Base-by-base conservation (phyloP, 129 eudicot genomes). In the Flaveria ramosissima region DNA sequence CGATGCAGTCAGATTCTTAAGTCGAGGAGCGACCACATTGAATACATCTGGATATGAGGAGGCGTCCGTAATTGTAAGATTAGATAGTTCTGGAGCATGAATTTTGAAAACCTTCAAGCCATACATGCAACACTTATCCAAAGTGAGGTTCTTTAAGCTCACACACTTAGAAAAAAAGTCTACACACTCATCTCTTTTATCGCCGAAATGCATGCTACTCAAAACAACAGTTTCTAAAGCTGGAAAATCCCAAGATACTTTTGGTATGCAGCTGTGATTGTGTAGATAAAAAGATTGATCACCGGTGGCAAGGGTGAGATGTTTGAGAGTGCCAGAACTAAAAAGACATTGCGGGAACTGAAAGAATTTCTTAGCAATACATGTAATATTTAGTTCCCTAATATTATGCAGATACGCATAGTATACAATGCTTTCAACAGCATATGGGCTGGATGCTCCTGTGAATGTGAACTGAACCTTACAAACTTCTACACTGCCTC, bases 91-190 rank as follows among this genome's bases (percentile, higher is more conserved):
- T 60, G 27, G 57, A 60, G 57, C 27, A 60, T 30, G 45, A 41
- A 74, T 15, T 0, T 8, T 43, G 42, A 74, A 74, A 13, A 16
- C 43, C 41, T 43, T 27, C 13, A 59, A 14, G 16, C 48, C 69
- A 56, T 23, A 16, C 45, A 74, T 42, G 24, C 6, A 13, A 57
- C 48, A 42, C 8, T 50, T 30, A 15, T 43, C n/a, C 7, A 73
- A 59, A 8, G 56, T 74, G 24, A 74, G 32, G 24, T 74, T 45
- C 57, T 26, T 78, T 50, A 78, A 63, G 20, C 27, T 71, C 61
- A 78, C 82, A 78, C 82, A 59, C 13, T 78, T 71, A 13, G 77
- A 78, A 30, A 71, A 78, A 41, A 78, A 27, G 11, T 71, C 68
- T 15, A 71, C 26, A 21, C 71, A 42, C 63, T 11, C n/a, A 39